These are phyloP conservation scores for Malania oleifera DNA, from an alignment of 164 flowering plant species.

Conservation along the genomic window DNA sequence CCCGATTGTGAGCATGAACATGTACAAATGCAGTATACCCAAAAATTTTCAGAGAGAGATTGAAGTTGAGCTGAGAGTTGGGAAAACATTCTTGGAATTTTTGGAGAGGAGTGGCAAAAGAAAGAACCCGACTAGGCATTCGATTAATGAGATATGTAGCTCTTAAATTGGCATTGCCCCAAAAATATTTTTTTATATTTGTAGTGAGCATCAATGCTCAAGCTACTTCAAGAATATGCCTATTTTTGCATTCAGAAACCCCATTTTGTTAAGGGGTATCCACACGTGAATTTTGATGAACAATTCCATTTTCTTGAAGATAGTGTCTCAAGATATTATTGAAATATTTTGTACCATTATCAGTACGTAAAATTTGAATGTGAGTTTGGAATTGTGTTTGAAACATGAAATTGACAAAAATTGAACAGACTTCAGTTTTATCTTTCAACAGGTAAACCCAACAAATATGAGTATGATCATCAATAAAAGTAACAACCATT, in stretches of 20 bases:
- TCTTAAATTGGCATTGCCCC: too few relatives aligned
- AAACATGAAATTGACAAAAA: too few relatives aligned
- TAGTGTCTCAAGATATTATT: not conserved
- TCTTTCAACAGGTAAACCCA: too few relatives aligned
- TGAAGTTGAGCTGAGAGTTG: not conserved
- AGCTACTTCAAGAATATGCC: not conserved
- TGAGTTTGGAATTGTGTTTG: not conserved
- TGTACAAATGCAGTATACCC: not conserved
- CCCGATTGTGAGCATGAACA: not conserved
- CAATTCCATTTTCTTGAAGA: not conserved
- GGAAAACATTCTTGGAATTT: not conserved
- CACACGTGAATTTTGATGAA: not conserved
- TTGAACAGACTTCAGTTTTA: too few relatives aligned
- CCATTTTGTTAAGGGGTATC: conserved; percentile 3
- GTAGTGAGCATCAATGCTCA: not conserved
- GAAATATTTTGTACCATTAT: not conserved
- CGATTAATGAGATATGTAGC: not conserved
- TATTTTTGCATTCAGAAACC: not conserved
- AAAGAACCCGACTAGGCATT: not conserved
- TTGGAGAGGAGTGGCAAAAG: not conserved
- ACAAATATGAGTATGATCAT: too few relatives aligned
- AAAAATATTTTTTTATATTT: not conserved
- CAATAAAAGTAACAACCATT: too few relatives aligned
- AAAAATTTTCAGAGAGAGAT: not conserved
- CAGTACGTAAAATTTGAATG: not conserved